These are phyloP conservation scores for Aotearoamyces nothofagi DNA, from an alignment of 2,329 filamentous ascomycete species.

Conservation along the genomic window DNA sequence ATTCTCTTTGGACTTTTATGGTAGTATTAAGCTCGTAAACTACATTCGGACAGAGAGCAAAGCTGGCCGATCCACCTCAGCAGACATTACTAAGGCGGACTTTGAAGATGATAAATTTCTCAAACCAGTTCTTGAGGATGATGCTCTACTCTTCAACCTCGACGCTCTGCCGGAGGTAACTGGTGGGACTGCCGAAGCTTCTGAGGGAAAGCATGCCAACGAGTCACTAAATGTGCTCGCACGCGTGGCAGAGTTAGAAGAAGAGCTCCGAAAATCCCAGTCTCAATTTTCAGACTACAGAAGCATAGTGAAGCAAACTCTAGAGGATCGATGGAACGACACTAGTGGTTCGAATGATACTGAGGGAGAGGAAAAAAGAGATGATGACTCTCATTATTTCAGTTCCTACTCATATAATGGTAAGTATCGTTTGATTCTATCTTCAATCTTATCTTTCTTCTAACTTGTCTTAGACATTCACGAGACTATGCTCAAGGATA, in stretches of 20 bases:
- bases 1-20: slow-evolving; percentile 55
- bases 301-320: slow-evolving; percentile 22
- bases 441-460: slow-evolving; percentile 1
- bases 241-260: slow-evolving; percentile 23
- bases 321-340: slow-evolving; percentile 23
- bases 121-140: slow-evolving; percentile 74
- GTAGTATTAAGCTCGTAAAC: slow-evolving; percentile 61
- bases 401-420: slow-evolving; percentile 50
- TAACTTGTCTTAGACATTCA: slow-evolving; percentile 55
- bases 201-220: slow-evolving; percentile 12
- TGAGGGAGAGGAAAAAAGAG: slow-evolving; percentile 29
- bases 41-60: slow-evolving; percentile 36
- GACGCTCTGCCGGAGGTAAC: slow-evolving; percentile 52
- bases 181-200: slow-evolving; percentile 16
- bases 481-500: slow-evolving; percentile 89
- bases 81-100: slow-evolving; percentile 39
- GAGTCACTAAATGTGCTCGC: slow-evolving; percentile 14
- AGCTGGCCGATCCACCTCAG: slow-evolving; percentile 23
- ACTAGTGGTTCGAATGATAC: slow-evolving; percentile 27
- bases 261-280: slow-evolving; percentile 22
- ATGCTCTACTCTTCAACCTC: slow-evolving; percentile 74
- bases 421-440: slow-evolving; percentile 21
- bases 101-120: slow-evolving; percentile 71
- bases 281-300: slow-evolving; percentile 24
- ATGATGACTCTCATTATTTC: slow-evolving; percentile 47